Evolutionary conservation across 2,329 filamentous ascomycete species (phyloP).

Genomic region (Colletotrichum limetticola): DNA sequence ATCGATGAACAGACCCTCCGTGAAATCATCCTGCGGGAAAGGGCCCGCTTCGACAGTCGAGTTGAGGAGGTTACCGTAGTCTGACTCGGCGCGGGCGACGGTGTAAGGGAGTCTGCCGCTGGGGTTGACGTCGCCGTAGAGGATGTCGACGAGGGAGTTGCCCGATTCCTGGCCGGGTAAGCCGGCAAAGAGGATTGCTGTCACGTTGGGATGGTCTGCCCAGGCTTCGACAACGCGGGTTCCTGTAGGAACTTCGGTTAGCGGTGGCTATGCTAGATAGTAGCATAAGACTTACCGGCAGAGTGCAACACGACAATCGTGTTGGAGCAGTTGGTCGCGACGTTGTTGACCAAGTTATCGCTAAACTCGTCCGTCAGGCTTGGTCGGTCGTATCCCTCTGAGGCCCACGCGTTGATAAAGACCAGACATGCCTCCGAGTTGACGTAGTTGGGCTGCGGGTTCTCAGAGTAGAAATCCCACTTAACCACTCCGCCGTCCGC

Average conservation of each 20-base stretch:
- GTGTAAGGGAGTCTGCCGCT: conserved; percentile 83
- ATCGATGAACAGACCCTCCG: conserved; percentile 81
- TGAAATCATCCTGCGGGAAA: conserved; percentile 79
- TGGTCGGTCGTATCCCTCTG: conserved; percentile 75
- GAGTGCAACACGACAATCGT: conserved; percentile 75
- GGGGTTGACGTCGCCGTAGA: conserved; percentile 58
- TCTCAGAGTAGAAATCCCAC: conserved; percentile 65
- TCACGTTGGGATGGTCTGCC: conserved; percentile 63
- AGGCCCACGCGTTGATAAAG: conserved; percentile 74
- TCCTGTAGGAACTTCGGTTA: neutral
- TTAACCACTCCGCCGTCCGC: conserved; percentile 67
- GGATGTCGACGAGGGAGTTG: conserved; percentile 54
- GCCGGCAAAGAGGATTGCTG: conserved; percentile 64
- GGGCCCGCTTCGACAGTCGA: conserved; percentile 62
- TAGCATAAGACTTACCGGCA: conserved; percentile 55
- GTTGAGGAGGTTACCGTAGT: conserved; percentile 78
- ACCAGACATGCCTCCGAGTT: conserved; percentile 73
- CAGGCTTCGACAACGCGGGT: conserved; percentile 58
- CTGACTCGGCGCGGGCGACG: conserved; percentile 69
- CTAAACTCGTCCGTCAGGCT: conserved; percentile 72
- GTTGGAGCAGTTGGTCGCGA: conserved; percentile 68
- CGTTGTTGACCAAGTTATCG: conserved; percentile 65
- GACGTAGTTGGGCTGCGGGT: conserved; percentile 53
- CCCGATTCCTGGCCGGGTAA: conserved; percentile 67
- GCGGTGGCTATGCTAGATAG: neutral